These are phyloP conservation scores for Chalciporus sphaerocephalus DNA, from an alignment of 768 basidiomycete genomes.

Conservation along the genomic window DNA sequence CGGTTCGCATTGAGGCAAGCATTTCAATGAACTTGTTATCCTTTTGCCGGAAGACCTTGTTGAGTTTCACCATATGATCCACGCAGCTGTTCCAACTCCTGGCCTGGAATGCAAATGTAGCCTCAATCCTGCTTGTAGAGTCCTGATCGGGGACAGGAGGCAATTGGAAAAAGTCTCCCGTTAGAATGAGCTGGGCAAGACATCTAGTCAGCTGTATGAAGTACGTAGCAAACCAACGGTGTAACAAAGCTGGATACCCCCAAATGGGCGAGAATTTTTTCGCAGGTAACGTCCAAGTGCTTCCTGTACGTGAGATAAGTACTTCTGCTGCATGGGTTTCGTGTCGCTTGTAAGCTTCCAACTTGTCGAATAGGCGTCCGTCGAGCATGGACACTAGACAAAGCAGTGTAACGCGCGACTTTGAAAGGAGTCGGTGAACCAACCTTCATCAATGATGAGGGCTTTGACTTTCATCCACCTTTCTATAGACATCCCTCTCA, in stretches of 20 bases:
- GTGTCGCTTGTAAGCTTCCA: constrained; percentile 41
- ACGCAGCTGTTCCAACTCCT: constrained; percentile 56
- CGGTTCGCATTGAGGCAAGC: constrained; percentile 97
- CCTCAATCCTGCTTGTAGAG: constrained; percentile 46
- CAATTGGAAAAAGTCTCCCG: constrained; percentile 79
- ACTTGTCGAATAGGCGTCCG: constrained; percentile 62
- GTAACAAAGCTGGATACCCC: constrained; percentile 59
- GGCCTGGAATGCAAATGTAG: constrained; percentile 65
- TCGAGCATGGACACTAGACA: constrained; percentile 72
- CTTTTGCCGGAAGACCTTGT: constrained; percentile 69
- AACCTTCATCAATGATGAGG: constrained; percentile 73
- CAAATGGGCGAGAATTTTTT: constrained; percentile 46
- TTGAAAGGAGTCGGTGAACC: neutral
- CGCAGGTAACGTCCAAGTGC: constrained; percentile 44
- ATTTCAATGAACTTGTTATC: constrained; percentile 82
- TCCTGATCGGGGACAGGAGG: constrained; percentile 60
- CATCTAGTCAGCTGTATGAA: constrained; percentile 4
- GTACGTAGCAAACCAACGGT: neutral
- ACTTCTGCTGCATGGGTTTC: constrained; percentile 17
- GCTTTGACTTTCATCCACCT: constrained; percentile 52
- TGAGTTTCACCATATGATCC: constrained; percentile 41
- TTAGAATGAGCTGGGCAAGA: constrained; percentile 56
- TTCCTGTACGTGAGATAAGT: constrained; percentile 18
- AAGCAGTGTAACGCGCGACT: neutral
- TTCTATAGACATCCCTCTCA: constrained; percentile 23